Evolutionary conservation across 2,329 filamentous ascomycete species (phyloP).

Genomic region (Diplocarpon rosae): DNA sequence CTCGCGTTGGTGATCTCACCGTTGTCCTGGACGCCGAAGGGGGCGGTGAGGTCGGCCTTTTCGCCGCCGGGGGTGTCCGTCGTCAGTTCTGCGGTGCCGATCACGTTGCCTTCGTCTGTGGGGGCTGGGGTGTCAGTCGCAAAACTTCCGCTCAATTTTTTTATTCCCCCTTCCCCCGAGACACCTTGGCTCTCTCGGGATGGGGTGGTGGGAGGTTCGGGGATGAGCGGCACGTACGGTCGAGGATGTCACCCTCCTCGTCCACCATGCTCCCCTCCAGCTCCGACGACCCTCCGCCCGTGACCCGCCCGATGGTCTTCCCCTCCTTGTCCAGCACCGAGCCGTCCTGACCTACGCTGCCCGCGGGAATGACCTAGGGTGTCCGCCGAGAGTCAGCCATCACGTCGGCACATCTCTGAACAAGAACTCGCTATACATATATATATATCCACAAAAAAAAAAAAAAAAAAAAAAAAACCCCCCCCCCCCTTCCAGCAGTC

Average conservation of each 20-base stretch:
- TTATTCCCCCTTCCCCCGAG: no score
- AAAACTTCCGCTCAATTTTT: no score
- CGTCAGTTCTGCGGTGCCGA: constrained; percentile 26
- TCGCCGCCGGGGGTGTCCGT: constrained; percentile 23
- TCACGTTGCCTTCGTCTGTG: constrained; percentile 33
- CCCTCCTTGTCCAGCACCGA: constrained; percentile 44
- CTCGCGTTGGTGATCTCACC: constrained; percentile 44
- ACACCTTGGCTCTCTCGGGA: no score
- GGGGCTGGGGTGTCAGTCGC: no score
- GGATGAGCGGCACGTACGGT: constrained; percentile 29
- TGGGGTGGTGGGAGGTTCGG: no score
- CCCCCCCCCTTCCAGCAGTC: no score
- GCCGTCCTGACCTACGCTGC: constrained; percentile 35
- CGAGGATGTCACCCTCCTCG: constrained; percentile 43
- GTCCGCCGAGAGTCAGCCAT: background rate
- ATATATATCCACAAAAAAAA: no score
- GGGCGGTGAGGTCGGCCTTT: constrained; percentile 41
- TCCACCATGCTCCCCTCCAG: constrained; percentile 40
- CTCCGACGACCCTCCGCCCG: constrained; percentile 52
- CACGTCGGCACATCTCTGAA: background rate
- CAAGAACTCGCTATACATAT: no score
- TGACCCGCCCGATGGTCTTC: constrained; percentile 42
- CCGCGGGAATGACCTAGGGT: constrained; percentile 12
- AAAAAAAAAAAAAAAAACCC: no score
- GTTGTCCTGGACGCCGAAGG: constrained; percentile 36